Percentiles rank a stretch among this genome's conserved stretches.
Conservation (phyloP, 257 asterid genomes). For the Solanum etuberosum region DNA sequence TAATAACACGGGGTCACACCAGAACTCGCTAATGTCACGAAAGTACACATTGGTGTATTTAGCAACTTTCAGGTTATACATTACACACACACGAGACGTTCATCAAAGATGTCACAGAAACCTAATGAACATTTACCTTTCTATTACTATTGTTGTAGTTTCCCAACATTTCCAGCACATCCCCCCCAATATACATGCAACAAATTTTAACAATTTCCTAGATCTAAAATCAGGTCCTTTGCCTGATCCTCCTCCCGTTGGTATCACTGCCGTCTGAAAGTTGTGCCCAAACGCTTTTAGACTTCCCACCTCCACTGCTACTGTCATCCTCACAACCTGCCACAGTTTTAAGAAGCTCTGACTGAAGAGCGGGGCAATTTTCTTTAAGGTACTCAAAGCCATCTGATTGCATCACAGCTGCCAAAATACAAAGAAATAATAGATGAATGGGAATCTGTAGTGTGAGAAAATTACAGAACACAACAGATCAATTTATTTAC, state of each 20-base stretch:
- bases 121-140: background rate
- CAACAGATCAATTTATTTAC: background rate
- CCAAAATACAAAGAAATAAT: background rate
- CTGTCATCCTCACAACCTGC: conserved; percentile 94
- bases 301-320: conserved; percentile 80
- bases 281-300: conserved; percentile 90
- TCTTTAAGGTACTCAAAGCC: conserved; percentile 85
- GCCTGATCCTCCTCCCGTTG: conserved; percentile 81
- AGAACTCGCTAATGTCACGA: background rate
- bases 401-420: conserved; percentile 93
- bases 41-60: background rate
- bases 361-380: conserved; percentile 61
- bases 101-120: background rate
- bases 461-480: background rate
- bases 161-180: background rate
- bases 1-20: background rate
- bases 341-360: conserved; percentile 79
- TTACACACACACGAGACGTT: background rate
- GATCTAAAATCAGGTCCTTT: conserved; percentile 45
- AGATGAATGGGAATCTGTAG: background rate
- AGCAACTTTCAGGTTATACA: background rate
- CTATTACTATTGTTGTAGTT: background rate
- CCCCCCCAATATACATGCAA: conserved; percentile 9
- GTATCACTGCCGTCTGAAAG: conserved; percentile 93
- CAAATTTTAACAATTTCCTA: conserved; percentile 17